Conservation (phyloP, 148 eudicot species). For the Silene uniflora region DNA sequence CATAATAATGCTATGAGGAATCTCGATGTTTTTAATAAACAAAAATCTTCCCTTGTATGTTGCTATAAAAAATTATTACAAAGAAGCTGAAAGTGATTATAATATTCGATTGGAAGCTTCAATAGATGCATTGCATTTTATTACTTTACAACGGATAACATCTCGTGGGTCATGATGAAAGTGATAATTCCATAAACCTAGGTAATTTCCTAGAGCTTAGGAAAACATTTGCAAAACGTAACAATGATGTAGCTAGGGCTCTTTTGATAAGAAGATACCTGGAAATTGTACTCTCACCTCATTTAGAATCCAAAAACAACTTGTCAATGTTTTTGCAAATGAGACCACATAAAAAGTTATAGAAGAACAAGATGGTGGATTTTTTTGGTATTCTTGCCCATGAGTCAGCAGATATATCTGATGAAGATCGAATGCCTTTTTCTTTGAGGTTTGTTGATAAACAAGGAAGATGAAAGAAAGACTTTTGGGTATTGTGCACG, state of each 20-base stretch:
- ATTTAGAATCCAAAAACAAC: background rate
- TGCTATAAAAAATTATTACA: background rate
- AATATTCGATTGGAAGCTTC: background rate
- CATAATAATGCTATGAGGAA: background rate
- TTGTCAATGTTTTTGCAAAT: background rate
- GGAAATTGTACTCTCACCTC: background rate
- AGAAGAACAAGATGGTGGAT: no score
- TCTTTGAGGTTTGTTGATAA: no score
- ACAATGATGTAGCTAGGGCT: background rate
- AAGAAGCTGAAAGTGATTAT: background rate
- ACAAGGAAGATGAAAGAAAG: background rate
- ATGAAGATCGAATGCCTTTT: no score
- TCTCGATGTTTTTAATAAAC: background rate
- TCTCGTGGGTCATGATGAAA: conserved; percentile 5
- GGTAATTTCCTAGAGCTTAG: conserved; percentile 7
- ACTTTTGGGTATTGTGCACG: background rate
- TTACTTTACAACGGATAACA: background rate
- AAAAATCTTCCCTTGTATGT: background rate
- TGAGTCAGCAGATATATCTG: no score
- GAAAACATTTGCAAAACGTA: background rate
- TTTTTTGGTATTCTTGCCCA: no score
- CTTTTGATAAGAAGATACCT: background rate
- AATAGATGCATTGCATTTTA: background rate
- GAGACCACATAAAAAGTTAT: background rate
- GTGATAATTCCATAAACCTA: background rate